Evolutionary conservation across 257 asterid genomes (phyloP).

Genomic region (Ehretia macrophylla): DNA sequence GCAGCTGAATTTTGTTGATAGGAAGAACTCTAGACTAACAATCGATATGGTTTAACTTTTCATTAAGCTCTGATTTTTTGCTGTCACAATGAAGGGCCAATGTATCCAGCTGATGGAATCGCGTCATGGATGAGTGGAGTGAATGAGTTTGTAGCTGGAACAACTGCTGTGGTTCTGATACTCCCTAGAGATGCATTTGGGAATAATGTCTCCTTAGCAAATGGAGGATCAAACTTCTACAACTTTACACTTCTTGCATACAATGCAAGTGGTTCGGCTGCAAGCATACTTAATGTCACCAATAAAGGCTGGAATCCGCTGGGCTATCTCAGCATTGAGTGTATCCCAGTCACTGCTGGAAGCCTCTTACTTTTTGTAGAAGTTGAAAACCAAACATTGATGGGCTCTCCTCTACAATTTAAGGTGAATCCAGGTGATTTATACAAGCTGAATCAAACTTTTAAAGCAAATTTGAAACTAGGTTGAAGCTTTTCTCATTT

Average conservation of each 20-base stretch:
- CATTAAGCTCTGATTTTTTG: not conserved
- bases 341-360: constrained; percentile 58
- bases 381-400: constrained; percentile 53
- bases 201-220: constrained; percentile 54
- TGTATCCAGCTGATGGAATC: constrained; percentile 71
- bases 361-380: constrained; percentile 54
- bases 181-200: constrained; percentile 93
- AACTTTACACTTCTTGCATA: constrained; percentile 41
- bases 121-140: constrained; percentile 55
- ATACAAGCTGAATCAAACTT: no score
- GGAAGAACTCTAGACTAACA: no score
- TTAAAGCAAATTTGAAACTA: not conserved
- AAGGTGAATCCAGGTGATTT: constrained; percentile 72
- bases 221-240: constrained; percentile 30
- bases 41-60: not conserved
- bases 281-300: constrained; percentile 34
- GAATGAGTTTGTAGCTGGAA: constrained; percentile 61
- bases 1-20: no score
- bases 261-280: constrained; percentile 33
- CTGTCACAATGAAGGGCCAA: constrained; percentile 43
- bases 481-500: no score
- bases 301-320: constrained; percentile 55
- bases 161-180: constrained; percentile 41
- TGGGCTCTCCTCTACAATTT: constrained; percentile 60
- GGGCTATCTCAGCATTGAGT: constrained; percentile 52